These are phyloP conservation scores for Apocynum venetum DNA, from an alignment of 257 asterid species.

Conservation along the genomic window DNA sequence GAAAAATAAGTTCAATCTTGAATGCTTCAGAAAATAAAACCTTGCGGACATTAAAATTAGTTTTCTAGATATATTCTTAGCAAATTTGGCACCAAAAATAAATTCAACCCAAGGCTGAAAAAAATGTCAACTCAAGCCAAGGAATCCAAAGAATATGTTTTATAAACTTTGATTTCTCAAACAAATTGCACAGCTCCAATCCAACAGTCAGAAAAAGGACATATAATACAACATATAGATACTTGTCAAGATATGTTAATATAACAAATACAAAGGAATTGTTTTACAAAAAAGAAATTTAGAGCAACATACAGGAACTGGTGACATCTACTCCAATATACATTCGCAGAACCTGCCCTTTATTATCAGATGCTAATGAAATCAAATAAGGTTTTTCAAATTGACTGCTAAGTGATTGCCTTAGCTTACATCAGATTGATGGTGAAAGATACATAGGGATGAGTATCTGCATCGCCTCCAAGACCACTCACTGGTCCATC, in stretches of 20 bases:
- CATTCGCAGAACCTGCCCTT: conserved; percentile 7
- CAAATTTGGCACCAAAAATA: too few species aligned
- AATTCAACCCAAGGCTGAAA: not conserved
- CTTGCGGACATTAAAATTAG: too few species aligned
- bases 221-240: conserved; percentile 3
- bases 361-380: not conserved
- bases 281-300: not conserved
- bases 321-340: not conserved
- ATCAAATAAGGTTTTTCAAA: not conserved
- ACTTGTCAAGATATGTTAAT: not conserved
- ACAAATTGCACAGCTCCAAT: not conserved
- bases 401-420: not conserved
- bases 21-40: too few species aligned
- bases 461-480: conserved; percentile 65
- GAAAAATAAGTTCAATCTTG: too few species aligned
- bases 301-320: conserved; percentile 4
- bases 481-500: conserved; percentile 65
- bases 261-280: not conserved
- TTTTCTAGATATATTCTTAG: too few species aligned
- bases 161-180: conserved; percentile 1
- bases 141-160: not conserved
- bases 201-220: not conserved
- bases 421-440: conserved; percentile 64
- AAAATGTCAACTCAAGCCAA: not conserved
- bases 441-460: conserved; percentile 89